Evolutionary conservation across 2,329 filamentous ascomycete genomes (phyloP), one percentile per base, ranked within the genome.

Genomic region (Fusarium concolor): DNA sequence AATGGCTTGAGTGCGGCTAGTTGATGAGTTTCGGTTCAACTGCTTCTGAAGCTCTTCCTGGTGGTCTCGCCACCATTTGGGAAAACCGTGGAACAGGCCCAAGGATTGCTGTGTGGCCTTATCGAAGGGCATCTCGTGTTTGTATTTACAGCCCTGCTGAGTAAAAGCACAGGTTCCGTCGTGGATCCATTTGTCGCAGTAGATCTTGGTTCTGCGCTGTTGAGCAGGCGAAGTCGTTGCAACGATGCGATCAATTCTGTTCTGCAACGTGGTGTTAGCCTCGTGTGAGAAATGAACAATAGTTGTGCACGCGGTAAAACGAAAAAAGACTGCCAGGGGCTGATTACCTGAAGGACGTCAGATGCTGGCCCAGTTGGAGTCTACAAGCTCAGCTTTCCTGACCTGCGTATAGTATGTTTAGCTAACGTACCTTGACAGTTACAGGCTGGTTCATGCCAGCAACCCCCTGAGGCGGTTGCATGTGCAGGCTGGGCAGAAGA

Each of bases 101-200:
- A 97, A 84, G 9, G 85, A 83, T 42, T 86, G 81, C 71, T 96
- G 87, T 2, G 89, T 92, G 0, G 83, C 81, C 50, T 83, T 83
- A 67, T 94, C 89, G 26, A 81, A 78, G 0, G 94, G 94, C 91
- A 97, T 97, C 76, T 96, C 92, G 77, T 97, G 94, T 80, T 94
- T 95, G 83, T 89, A 97, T 68, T 90, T 89, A 81, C 94, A 97
- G 0, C 94, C 94, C 74, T 94, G 90, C 76, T 96, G 92, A 5
- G 87, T 89, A 77, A 93, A 97, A 65, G 91, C 91, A 76, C 94
- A 97, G 42, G 92, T 88, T 20, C 93, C 94, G 60, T 92, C 90
- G 71, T 92, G 90, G 55, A 97, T 90, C 94, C 94, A 97, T 78
- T 95, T 93, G 60, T 93, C 92, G 79, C 94, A 97, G 78, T 91